Evolutionary conservation across 768 basidiomycete species (phyloP), one percentile per base, ranked within the genome.

Genomic region (Calocybe cyanea): DNA sequence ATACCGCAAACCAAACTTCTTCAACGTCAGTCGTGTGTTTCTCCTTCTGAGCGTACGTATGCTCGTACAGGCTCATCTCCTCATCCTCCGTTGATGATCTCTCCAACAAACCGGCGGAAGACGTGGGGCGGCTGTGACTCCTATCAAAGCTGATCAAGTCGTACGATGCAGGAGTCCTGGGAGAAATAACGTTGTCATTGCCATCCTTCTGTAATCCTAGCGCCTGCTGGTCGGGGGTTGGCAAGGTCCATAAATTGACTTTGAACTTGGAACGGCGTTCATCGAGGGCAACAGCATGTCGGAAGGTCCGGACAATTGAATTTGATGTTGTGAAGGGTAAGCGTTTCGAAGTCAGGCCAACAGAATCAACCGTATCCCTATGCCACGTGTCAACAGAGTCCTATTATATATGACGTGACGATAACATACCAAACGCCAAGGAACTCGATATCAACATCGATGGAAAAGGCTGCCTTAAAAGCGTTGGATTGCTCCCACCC

Each of bases 291-390:
- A 85, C 57, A 0, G 81, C 82, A 38, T 87, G 84, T 14, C 84
- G 72, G 61, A 85, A 81, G 14, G 75, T 72, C 4, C 69, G 69
- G 34, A 82, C 75, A 49, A 76, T 75, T 7, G 68, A 71, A 38
- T 81, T 79, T 2, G 75, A 75, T 1, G 69, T 72, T 1, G 77
- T 77, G 56, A 83, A 83, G 0, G 82, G 83, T 4, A 83, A 67
- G 4, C 75, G 65, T 20, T 70, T 70, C 2, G 73, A 71, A 41
- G 81, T 63, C 32, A 79, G 38, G 9, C 81, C 81, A 11, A 84
- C 80, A 0, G 81, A 83, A 17, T 76, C 73, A 4, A 86, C 82
- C 1, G 81, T 85, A 52, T 86, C 83, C 80, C 82, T 84, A 21
- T 8, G 38, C 6, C 17, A 7, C 45, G 20, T 15, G 25, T 28